Percentiles rank a stretch among this genome's conserved stretches.
Evolutionary conservation across 768 basidiomycete genomes (phyloP).

Genomic region (Trametes coccinea): DNA sequence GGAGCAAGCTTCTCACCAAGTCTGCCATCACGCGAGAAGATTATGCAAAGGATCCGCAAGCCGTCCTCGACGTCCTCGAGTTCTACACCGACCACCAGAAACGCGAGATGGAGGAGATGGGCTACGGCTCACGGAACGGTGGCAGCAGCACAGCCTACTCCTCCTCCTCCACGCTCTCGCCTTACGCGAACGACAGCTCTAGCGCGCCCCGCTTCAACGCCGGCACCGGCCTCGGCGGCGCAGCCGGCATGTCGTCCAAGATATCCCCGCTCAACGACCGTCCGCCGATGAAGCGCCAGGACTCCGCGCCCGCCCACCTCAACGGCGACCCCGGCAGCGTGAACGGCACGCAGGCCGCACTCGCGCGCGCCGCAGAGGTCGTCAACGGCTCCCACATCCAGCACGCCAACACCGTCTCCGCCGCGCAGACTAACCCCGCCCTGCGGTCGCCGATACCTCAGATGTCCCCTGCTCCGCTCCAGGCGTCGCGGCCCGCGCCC

Average conservation of each 20-base stretch:
- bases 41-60: slow-evolving; percentile 95
- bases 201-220: slow-evolving; percentile 83
- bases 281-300: slow-evolving; percentile 45
- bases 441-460: slow-evolving; percentile 33
- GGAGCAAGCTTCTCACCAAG: slow-evolving; percentile 95
- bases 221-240: slow-evolving; percentile 88
- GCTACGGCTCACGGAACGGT: slow-evolving; percentile 27
- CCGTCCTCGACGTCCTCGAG: slow-evolving; percentile 95
- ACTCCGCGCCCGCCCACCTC: slow-evolving; percentile 41
- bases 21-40: slow-evolving; percentile 98
- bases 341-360: slow-evolving; percentile 40
- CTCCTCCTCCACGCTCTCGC: slow-evolving; percentile 30
- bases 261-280: slow-evolving; percentile 42
- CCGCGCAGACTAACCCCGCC: slow-evolving; percentile 30
- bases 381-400: slow-evolving; percentile 55
- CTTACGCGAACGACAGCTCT: slow-evolving; percentile 33
- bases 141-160: slow-evolving; percentile 33
- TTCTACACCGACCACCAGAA: slow-evolving; percentile 99
- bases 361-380: slow-evolving; percentile 58
- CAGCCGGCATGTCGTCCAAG: slow-evolving; percentile 41
- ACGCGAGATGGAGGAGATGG: slow-evolving; percentile 78
- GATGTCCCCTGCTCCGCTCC: slow-evolving; percentile 40
- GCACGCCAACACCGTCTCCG: slow-evolving; percentile 44
- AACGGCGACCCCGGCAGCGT: slow-evolving; percentile 30
- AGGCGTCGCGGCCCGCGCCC: slow-evolving; percentile 67